A percentile compares a stretch with the other conserved stretches of the same genome.
phyloP scores from a whole-genome alignment of 164 flowering plant genomes.

The Litsea cubeba region DNA sequence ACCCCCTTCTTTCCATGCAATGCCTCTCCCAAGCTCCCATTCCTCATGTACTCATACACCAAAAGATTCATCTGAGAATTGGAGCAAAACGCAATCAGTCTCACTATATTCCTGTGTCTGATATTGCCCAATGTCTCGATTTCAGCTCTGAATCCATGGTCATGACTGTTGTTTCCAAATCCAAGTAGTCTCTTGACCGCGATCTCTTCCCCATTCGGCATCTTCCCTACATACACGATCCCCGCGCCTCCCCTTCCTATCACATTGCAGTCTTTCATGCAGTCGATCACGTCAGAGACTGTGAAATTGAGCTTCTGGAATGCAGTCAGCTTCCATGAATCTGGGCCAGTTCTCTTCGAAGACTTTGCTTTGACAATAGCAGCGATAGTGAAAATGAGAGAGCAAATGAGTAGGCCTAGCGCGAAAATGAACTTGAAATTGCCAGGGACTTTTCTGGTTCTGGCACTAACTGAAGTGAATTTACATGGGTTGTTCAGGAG shows the following conservation, averaged over 20 bases:
- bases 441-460: conserved; percentile 25
- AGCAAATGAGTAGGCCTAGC: conserved; percentile 45
- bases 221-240: conserved; percentile 51
- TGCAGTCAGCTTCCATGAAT: conserved; percentile 62
- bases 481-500: conserved; percentile 34
- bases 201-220: conserved; percentile 53
- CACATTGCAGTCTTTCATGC: conserved; percentile 55
- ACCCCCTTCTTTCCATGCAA: conserved; percentile 67
- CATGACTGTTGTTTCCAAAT: conserved; percentile 54
- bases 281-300: conserved; percentile 47
- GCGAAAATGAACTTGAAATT: conserved; percentile 53
- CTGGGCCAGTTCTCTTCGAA: conserved; percentile 17
- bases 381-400: conserved; percentile 36
- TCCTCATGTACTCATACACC: conserved; percentile 78
- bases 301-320: conserved; percentile 59
- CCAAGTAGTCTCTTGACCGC: conserved; percentile 64
- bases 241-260: conserved; percentile 84
- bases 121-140: conserved; percentile 59
- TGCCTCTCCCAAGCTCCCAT: conserved; percentile 73
- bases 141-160: conserved; percentile 64
- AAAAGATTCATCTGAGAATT: conserved; percentile 59
- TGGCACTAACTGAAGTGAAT: conserved; percentile 20
- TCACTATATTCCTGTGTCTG: conserved; percentile 64
- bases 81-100: conserved; percentile 54
- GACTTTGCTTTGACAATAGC: conserved; percentile 45